Percentiles rank a stretch among this genome's conserved stretches.
phyloP scores from a whole-genome alignment of 2,329 filamentous ascomycete genomes.

The Xylaria digitata region DNA sequence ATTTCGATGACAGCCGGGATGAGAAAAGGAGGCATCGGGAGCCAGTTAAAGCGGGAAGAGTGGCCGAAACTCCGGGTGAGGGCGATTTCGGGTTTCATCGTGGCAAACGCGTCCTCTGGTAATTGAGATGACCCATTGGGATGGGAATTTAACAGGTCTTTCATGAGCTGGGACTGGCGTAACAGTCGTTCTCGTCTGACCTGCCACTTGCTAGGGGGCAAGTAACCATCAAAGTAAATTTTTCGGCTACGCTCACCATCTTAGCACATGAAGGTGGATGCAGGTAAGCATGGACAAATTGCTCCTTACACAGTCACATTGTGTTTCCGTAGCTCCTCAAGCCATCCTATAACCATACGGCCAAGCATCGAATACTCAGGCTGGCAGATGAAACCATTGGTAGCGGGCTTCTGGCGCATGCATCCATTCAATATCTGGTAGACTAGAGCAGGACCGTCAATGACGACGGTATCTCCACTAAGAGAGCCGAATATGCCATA shows the following conservation, averaged over 20 bases:
- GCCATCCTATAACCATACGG: constrained; percentile 67
- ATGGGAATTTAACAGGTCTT: constrained; percentile 57
- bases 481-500: constrained; percentile 61
- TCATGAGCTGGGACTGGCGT: constrained; percentile 67
- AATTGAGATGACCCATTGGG: constrained; percentile 44
- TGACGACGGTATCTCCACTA: constrained; percentile 58
- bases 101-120: constrained; percentile 33
- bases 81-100: constrained; percentile 32
- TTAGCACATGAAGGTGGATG: constrained; percentile 48
- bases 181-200: constrained; percentile 72
- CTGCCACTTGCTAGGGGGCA: constrained; percentile 74
- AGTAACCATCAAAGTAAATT: constrained; percentile 87
- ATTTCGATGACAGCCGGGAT: constrained; percentile 82
- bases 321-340: constrained; percentile 67
- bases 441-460: constrained; percentile 84
- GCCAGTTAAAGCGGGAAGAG: constrained; percentile 33
- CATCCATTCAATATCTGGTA: constrained; percentile 76
- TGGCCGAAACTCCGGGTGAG: constrained; percentile 22
- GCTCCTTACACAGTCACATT: constrained; percentile 71
- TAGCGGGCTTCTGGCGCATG: constrained; percentile 53
- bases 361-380: constrained; percentile 74
- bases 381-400: constrained; percentile 61
- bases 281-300: constrained; percentile 34
- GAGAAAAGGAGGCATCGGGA: constrained; percentile 71
- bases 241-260: constrained; percentile 57